Percentiles rank a stretch among this genome's conserved stretches.
Evolutionary conservation across 2,329 filamentous ascomycete genomes (phyloP).

Genomic region (Hypoxylon rubiginosum): DNA sequence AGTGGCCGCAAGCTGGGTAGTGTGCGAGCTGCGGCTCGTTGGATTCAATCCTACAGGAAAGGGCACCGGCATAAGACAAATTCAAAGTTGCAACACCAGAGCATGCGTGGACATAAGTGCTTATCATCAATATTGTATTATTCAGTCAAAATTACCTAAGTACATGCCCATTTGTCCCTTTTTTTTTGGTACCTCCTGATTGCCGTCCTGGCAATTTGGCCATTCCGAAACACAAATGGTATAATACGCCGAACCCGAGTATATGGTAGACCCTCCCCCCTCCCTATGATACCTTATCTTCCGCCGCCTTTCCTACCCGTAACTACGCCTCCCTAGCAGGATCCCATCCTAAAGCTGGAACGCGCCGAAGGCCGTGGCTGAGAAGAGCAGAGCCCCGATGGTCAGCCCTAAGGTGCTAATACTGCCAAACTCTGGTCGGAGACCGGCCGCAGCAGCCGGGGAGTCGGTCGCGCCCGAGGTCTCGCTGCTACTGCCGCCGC

Average conservation of each 20-base stretch:
- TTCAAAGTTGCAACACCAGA: neutral
- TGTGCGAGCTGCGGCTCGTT: neutral
- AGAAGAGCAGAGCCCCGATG: constrained; percentile 55
- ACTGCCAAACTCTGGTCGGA: constrained; percentile 38
- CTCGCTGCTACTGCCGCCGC: constrained; percentile 25
- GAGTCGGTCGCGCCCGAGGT: constrained; percentile 33
- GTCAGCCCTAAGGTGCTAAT: constrained; percentile 53
- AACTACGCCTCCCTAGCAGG: neutral
- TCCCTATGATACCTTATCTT: neutral
- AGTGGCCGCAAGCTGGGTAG: neutral
- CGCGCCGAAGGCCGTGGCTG: constrained; percentile 51
- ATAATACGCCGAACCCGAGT: constrained; percentile 32
- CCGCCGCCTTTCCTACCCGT: neutral
- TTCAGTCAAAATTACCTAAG: constrained; percentile 24
- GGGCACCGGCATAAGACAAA: neutral
- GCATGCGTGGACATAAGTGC: neutral
- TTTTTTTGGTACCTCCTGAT: neutral
- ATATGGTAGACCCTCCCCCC: neutral
- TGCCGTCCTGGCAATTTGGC: constrained; percentile 1
- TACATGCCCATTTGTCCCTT: neutral
- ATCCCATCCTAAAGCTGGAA: constrained; percentile 44
- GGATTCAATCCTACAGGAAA: neutral
- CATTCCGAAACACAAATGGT: constrained; percentile 26
- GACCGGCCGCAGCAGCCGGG: constrained; percentile 39
- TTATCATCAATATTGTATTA: constrained; percentile 14